Evolutionary conservation across 176 grass and related monocot genomes (phyloP).

Genomic region (Calamus simplicifolius): DNA sequence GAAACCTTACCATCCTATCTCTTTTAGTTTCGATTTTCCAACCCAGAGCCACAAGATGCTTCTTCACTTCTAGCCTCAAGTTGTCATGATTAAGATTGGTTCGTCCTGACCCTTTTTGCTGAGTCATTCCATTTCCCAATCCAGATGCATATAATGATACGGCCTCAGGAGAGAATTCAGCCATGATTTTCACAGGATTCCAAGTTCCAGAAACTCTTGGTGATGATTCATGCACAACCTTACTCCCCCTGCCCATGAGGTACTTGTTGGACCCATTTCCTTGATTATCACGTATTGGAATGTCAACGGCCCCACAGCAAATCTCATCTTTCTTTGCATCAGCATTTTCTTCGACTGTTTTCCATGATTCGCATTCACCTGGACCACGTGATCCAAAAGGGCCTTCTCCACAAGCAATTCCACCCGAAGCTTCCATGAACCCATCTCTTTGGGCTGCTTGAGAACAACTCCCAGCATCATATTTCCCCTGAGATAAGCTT

Average conservation of each 20-base stretch:
- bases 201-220: constrained; percentile 9
- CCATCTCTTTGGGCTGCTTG: background rate
- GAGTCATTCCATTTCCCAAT: background rate
- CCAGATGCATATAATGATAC: constrained; percentile 22
- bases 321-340: background rate
- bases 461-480: background rate
- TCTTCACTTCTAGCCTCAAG: constrained; percentile 36
- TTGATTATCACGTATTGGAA: no score
- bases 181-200: constrained; percentile 28
- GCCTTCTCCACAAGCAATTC: constrained; percentile 2
- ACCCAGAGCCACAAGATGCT: constrained; percentile 57
- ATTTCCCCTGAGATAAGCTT: background rate
- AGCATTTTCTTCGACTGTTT: constrained; percentile 1
- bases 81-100: background rate
- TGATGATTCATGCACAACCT: background rate
- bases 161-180: constrained; percentile 35
- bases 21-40: constrained; percentile 50
- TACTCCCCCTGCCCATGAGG: no score
- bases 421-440: constrained; percentile 7
- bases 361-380: constrained; percentile 20
- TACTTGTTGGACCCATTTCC: no score
- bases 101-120: constrained; percentile 10
- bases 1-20: constrained; percentile 14
- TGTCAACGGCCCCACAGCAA: no score
- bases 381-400: constrained; percentile 11